phyloP scores from a whole-genome alignment of 1,139 yeast genomes.

The Candida sp. region DNA sequence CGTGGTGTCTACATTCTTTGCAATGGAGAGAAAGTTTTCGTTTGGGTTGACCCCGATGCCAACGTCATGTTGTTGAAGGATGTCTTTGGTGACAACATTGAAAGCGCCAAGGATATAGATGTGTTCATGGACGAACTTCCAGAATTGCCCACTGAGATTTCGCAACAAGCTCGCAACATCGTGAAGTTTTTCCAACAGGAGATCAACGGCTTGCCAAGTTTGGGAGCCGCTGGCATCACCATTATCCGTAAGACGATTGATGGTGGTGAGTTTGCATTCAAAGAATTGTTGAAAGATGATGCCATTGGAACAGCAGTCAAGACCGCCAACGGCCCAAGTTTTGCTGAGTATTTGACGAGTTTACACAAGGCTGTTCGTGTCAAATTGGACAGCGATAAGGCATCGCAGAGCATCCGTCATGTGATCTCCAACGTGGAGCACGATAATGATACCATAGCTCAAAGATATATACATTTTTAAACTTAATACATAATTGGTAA shows the following conservation, averaged over 20 bases:
- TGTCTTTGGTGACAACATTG: slow-evolving; percentile 65
- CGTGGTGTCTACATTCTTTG: slow-evolving; percentile 85
- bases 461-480: slow-evolving; percentile 42
- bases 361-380: slow-evolving; percentile 65
- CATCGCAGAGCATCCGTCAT: slow-evolving; percentile 34
- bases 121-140: slow-evolving; percentile 71
- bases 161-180: slow-evolving; percentile 68
- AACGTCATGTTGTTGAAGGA: slow-evolving; percentile 73
- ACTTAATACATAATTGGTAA: background rate
- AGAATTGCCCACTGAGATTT: slow-evolving; percentile 68
- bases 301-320: slow-evolving; percentile 33
- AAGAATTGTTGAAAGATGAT: slow-evolving; percentile 76
- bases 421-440: slow-evolving; percentile 32
- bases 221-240: slow-evolving; percentile 51
- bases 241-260: slow-evolving; percentile 72
- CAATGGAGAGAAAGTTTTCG: slow-evolving; percentile 63
- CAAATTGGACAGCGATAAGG: slow-evolving; percentile 52
- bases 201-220: slow-evolving; percentile 33
- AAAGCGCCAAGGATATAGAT: slow-evolving; percentile 46
- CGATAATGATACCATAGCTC: slow-evolving; percentile 39
- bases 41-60: slow-evolving; percentile 78
- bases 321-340: slow-evolving; percentile 51
- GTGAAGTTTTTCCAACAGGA: slow-evolving; percentile 52
- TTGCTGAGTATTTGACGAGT: slow-evolving; percentile 61
- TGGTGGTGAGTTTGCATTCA: slow-evolving; percentile 60